Conservation (phyloP, 129 eudicot species). For the Sambucus nigra region DNA sequence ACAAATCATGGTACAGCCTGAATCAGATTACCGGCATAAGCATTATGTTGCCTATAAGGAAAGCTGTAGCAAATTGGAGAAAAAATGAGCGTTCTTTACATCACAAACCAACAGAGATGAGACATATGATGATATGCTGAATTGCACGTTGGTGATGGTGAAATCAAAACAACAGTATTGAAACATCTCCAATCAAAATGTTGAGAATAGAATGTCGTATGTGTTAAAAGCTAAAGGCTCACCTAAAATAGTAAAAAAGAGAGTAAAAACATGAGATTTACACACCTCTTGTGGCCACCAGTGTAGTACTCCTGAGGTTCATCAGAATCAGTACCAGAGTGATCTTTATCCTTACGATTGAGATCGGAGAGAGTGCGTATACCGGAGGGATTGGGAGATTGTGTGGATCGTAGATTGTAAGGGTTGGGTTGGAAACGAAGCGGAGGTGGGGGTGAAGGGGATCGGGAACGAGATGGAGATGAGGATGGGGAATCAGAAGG, state of each 20-base stretch:
- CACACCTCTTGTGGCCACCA: slow-evolving; percentile 87
- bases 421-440: slow-evolving; percentile 23
- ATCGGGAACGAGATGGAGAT: slow-evolving; percentile 63
- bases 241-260: not conserved
- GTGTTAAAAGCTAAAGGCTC: no score
- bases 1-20: no score
- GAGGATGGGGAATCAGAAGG: slow-evolving; percentile 21
- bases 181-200: no score
- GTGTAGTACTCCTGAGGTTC: slow-evolving; percentile 72
- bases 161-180: no score
- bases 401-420: slow-evolving; percentile 50
- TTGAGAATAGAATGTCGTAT: no score
- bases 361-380: slow-evolving; percentile 66
- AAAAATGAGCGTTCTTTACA: no score
- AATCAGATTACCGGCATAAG: no score
- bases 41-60: no score
- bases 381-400: slow-evolving; percentile 9
- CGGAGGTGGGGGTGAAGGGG: slow-evolving; percentile 50
- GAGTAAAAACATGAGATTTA: not conserved
- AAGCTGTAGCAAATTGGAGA: no score
- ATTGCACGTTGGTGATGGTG: no score
- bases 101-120: no score
- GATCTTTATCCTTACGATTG: slow-evolving; percentile 30
- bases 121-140: no score
- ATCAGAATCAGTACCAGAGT: slow-evolving; percentile 46